Evolutionary conservation across 805 yeast species (phyloP), one percentile per base, ranked within the genome.

Genomic region (Candida hungchunana): DNA sequence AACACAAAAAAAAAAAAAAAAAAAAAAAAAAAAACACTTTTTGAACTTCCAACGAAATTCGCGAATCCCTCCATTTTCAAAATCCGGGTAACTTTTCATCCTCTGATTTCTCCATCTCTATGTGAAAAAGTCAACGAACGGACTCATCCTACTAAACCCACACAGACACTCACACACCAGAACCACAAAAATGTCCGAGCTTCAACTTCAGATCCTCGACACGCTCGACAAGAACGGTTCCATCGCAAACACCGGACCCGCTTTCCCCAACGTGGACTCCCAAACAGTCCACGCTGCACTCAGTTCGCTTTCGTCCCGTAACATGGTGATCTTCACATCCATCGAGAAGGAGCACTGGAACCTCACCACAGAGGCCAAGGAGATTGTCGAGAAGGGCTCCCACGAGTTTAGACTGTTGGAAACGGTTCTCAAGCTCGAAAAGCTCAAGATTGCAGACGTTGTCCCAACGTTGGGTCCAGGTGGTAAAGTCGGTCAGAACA

Each of bases 401-500:
- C 97, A 93, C 55, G 98, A 93, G 65, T 75, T 73, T 53, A 76
- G 95, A 49, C 70, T 93, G 31, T 72, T 86, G 45, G 85, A 80
- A 57, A 87, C 93, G 29, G 68, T 83, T 37, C 73, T 77, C 50
- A 68, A 81, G 31, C 62, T 89, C 33, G 95, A 83, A 39, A 88
- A 90, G 24, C 71, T 93, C 52, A 85, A 83, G 56, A 79, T 93
- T 50, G 59, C 82, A 17, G 97, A 90, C 36, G 85, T 83, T 36
- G 64, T 65, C 33, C 58, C 78, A 37, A 73, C 81, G 47, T 25
- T 32, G 6, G 97, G 97, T 38, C 67, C 77, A 34, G 77, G 77
- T 41, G 97, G 97, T 44, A 80, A 81, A 51, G 73, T 90, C 46
- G 99, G 98, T 45, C 98, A 93, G 67, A 95, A 95, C 50, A 80